Evolutionary conservation across 2,329 filamentous ascomycete genomes (phyloP), one percentile per base, ranked within the genome.

Genomic region (Colletotrichum sp.): DNA sequence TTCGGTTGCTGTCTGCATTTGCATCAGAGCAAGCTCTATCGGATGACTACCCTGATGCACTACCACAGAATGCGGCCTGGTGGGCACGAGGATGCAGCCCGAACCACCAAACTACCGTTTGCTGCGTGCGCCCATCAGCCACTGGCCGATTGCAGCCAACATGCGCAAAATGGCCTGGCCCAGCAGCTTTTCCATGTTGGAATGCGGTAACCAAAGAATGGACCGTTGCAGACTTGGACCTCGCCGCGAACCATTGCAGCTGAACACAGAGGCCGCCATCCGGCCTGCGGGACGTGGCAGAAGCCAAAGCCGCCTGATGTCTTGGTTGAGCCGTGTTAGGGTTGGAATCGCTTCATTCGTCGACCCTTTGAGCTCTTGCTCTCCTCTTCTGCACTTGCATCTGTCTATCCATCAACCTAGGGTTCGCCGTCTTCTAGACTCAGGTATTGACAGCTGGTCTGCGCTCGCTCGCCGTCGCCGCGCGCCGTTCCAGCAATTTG

Each of bases 201-300:
- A 36, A 75, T 57, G 65, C 59, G 74, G 74, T 21, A 76, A 8
- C 60, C 59, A 30, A 18, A 64, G 73, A 76, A 74, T 76, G 74
- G 36, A 65, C 71, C 65, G 71, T 74, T 76, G 74, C 71, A 76
- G 65, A 70, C 74, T 34, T 55, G 63, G 57, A 67, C 34, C 62
- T 39, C 12, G 44, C 34, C 68, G 28, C 49, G 44, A 52, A 60
- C 68, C 67, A 12, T 21, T 24, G 24, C 57, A 67, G 72, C 62
- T 75, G 68, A 34, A 68, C n/a, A 39, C 21, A 63, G 69, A 72
- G 69, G 26, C 63, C 30, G 63, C 62, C 55, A 5, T 36, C 63
- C 69, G 68, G 52, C 72, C 30, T 32, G 28, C 44, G 36, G 44
- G 44, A 72, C 39, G 63, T 30, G 72, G 68, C 68, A 66, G 24